Base-by-base conservation (phyloP, 148 eudicot species). In the Cornus suecica region DNA sequence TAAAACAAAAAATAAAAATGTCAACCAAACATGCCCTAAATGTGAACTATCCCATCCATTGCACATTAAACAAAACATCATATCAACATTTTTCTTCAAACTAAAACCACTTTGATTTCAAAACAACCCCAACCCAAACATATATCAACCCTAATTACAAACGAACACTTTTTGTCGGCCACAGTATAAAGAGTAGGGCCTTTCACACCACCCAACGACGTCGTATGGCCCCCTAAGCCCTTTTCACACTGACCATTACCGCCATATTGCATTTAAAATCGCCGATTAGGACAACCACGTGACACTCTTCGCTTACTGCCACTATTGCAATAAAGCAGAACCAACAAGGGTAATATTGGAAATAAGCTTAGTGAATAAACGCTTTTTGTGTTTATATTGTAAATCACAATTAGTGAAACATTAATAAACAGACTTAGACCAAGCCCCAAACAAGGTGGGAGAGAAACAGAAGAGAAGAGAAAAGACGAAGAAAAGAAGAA, bases 401-500 rank as follows among this genome's bases (percentile, higher is more conserved):
- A 58, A 58, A 20, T 58, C 3, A 58, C 62, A 18, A 58, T 58
- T 71, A 26, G 34, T 16, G 22, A 34, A 14, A 27, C 54, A 28
- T 27, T 48, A 26, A 54, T 37, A 29, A 25, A 54, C 11, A 24
- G 67, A 73, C 48, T 72, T 16, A n/a, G 77, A 79, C 77, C 68
- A 45, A 68, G 60, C 26, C 77, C 81, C 23, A 68, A 74, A 68
- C 71, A 27, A 74, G 51, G 73, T 67, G 78, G 65, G 72, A 66
- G 63, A 64, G 72, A 76, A 73, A 9, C 22, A 23, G 34, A 27
- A 61, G 14, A 60, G 20, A 31, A 3, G 23, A n/a, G 8, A 60
- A 61, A n/a, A 28, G 29, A 25, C 18, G 15, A 26, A 34, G 27
- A 24, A 62, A 34, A 73, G 23, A 51, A 52, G 15, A 41, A 5